phyloP scores from a whole-genome alignment of 192 early-diverging fungal species.

The Spizellomyces sp. region DNA sequence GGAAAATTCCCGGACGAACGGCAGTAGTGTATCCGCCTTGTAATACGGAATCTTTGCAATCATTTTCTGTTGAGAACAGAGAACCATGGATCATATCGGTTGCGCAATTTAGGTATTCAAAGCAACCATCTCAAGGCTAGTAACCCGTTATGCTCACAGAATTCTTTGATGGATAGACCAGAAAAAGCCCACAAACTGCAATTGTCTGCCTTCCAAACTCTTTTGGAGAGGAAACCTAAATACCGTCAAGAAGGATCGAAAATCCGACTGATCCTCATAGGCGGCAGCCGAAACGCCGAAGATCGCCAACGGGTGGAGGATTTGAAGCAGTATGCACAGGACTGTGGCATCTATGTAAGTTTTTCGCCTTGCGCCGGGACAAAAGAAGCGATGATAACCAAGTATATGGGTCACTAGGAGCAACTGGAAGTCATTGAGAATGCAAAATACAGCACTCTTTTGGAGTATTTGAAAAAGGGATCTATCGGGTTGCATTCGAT shows the following conservation, averaged over 20 bases:
- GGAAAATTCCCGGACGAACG: constrained; percentile 60
- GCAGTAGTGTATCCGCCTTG: constrained; percentile 92
- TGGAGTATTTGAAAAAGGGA: constrained; percentile 59
- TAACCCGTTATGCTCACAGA: no score
- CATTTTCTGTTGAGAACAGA: constrained; percentile 58
- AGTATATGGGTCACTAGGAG: constrained; percentile 45
- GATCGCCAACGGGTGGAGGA: constrained; percentile 72
- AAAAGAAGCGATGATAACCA: background rate
- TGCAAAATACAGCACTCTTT: constrained; percentile 71
- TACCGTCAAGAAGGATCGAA: constrained; percentile 18
- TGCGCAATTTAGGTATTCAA: constrained; percentile 73
- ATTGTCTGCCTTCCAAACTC: constrained; percentile 66
- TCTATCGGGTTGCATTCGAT: constrained; percentile 93
- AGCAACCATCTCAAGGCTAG: no score
- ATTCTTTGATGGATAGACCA: constrained; percentile 41
- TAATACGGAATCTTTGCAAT: constrained; percentile 69
- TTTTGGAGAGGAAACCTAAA: constrained; percentile 65
- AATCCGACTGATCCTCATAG: constrained; percentile 76
- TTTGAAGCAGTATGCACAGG: constrained; percentile 48
- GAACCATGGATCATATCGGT: constrained; percentile 76
- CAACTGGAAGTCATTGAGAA: constrained; percentile 82
- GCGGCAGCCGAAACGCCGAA: constrained; percentile 78
- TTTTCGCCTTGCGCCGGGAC: background rate
- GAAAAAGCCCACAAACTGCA: constrained; percentile 93
- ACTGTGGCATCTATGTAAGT: constrained; percentile 31